Evolutionary conservation across 768 basidiomycete genomes (phyloP), one percentile per base, ranked within the genome.

Genomic region (Tricholoma furcatifolium): DNA sequence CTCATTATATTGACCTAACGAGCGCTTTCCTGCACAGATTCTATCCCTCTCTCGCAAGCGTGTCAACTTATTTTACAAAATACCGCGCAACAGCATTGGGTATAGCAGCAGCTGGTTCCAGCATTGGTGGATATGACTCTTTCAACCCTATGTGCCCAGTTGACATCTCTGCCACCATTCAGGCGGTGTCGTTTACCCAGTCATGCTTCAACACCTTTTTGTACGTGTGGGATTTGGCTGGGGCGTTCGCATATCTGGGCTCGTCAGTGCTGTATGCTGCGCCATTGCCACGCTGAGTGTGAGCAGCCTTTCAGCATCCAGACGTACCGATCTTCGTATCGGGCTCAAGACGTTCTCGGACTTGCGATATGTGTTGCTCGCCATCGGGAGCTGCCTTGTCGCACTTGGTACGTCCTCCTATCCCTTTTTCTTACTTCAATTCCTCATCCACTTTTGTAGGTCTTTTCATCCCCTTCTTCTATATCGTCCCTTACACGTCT

Each of bases 11-110:
- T 48, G 44, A 48, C 46, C 47, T 59, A 50, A 53, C 35, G 18
- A 17, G 27, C 36, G n/a, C 4, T 20, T 34, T 30, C 34, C 10
- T 31, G 8, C 48, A 27, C 7, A 88, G 86, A 36, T 88, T 88
- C 65, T 88, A 87, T 58, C 88, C 88, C 0, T 73, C 84, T 0
- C 69, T 91, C 27, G 76, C 85, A 3, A 82, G 83, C 47, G 74
- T 88, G 9, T 79, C 85, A 0, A 88, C 84, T 1, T 76, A 84
- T 63, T 91, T 88, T 67, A 61, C 63, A 43, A 77, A 76, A 55
- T 82, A 84, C 56, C 79, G 88, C 12, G 86, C 85, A 3, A 84
- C 88, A 2, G 87, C 89, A 0, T 70, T 87, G 34, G 90, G 90
- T 2, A 70, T 92, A 50, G 84, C 82, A 15, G 75, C 80, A 1